Evolutionary conservation across 163 green algal genomes (phyloP), one percentile per base, ranked within the genome.

Genomic region (Scenedesmus sp.): DNA sequence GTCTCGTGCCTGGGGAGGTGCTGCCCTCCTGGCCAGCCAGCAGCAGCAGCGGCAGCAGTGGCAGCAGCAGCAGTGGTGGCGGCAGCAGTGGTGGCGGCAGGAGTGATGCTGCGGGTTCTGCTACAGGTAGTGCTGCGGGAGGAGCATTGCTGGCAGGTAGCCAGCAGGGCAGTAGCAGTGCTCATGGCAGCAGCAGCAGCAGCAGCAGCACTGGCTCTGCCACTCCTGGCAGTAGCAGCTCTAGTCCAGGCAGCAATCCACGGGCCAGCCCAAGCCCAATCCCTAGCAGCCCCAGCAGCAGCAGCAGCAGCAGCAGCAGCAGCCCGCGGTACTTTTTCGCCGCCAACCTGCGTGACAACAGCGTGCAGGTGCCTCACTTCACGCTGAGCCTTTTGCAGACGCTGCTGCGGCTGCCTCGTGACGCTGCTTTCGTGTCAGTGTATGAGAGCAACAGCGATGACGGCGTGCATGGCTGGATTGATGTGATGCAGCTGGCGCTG

Each of bases 401-500:
- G 54, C 73, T 94, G 52, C 46, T 93, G 5, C 20, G 90, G 5
- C 18, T 96, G 62, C 92, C 92, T 6, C 64, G 60, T 0, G 88
- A 83, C 26, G 86, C 82, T 34, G 77, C 94, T 0, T 95, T 95
- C 15, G 87, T 97, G 13, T 96, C 94, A 5, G 91, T 97, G 16
- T 97, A 97, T 59, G 96, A 97, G 82, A 96, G 94, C 84, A 95
- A 94, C 88, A 97, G 96, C 93, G 87, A 74, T n/a, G 96, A 97
- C 84, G 87, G 89, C 52, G 96, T 94, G 1, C 56, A 90, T 5
- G 73, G 92, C 10, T 97, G 94, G 95, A 84, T 97, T 20, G 88
- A 93, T 34, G 84, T 97, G 0, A 86, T 97, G 56, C 20, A 90
- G 46, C 70, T 92, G 15, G 60, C 97, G 52, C 76, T 97, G 34